Evolutionary conservation across 73 alveolate genomes (phyloP), one percentile per base, ranked within the genome.

Genomic region (Symbiodinium pilosum): DNA sequence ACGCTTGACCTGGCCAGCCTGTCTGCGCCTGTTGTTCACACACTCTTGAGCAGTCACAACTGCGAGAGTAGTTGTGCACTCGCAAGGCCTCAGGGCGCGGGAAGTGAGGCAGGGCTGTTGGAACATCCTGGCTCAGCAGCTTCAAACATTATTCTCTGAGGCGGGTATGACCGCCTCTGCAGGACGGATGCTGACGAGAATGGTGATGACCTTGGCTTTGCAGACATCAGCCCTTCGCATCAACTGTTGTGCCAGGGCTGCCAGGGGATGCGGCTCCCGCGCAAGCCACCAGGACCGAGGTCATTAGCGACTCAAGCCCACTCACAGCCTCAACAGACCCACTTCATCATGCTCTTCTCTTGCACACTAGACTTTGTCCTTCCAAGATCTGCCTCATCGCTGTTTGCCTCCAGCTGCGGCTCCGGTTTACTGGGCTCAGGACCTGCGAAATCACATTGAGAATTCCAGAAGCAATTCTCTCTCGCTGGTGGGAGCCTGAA

Each of bases 131-230:
- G 43, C 69, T 59, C 20, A 41, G 56, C 26, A 43, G 93, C 73
- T 86, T 51, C 85, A 51, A 43, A n/a, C 51, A 11, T 43, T 11
- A 36, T 5, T 38, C 91, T 40, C 26, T 18, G 68, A n/a, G n/a
- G n/a, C n/a, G n/a, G 91, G 69, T 40, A 11, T 24, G 40, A 11
- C 30, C 44, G 28, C 85, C 85, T 36, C 43, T 12, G 95, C 86
- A 2, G 95, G 87, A 12, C 81, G 95, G 73, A 88, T 68, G 87
- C 75, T 88, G 68, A 88, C 95, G 71, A 88, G 44, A n/a, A 88
- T 88, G 38, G 87, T 88, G 39, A 88, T 32, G 28, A 88, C 95
- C 95, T 88, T 40, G n/a, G n/a, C n/a, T n/a, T n/a, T n/a, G n/a
- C n/a, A n/a, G n/a, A n/a, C n/a, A n/a, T n/a, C n/a, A n/a, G n/a